Conservation (phyloP, 2,329 filamentous ascomycete species). For the Leptographium galeiforme region DNA sequence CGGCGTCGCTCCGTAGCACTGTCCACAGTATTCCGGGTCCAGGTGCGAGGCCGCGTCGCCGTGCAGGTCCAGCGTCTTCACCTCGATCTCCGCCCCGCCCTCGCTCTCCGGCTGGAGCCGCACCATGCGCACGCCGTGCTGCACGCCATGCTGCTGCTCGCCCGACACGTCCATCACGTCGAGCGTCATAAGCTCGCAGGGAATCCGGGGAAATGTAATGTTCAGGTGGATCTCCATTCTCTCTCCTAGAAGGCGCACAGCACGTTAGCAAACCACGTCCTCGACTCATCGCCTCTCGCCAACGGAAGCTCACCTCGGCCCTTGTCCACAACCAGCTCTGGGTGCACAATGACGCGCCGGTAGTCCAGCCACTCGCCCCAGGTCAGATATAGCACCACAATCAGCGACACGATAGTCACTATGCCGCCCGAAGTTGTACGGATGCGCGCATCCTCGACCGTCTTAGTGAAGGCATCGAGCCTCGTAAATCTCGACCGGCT, state of each 20-base stretch:
- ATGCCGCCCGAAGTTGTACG: conserved; percentile 91
- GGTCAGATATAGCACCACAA: conserved; percentile 77
- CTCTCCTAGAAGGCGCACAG: conserved; percentile 46
- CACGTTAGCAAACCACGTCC: not conserved
- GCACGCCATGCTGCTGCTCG: conserved; percentile 87
- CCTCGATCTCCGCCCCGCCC: conserved; percentile 63
- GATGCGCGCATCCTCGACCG: conserved; percentile 92
- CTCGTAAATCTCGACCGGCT: conserved; percentile 86
- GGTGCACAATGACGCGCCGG: conserved; percentile 69
- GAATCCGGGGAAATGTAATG: conserved; percentile 84
- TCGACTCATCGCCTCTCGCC: not conserved
- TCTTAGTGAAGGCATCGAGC: conserved; percentile 98
- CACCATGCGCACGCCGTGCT: conserved; percentile 86
- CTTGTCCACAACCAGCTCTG: conserved; percentile 93
- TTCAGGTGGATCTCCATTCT: conserved; percentile 99
- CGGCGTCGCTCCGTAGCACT: conserved; percentile 74
- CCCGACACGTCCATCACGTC: conserved; percentile 99
- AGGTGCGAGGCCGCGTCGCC: conserved; percentile 60
- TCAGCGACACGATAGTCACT: conserved; percentile 79
- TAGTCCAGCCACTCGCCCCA: conserved; percentile 97
- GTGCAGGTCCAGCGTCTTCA: conserved; percentile 57
- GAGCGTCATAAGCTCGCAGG: conserved; percentile 88
- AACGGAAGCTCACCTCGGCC: conserved; percentile 52
- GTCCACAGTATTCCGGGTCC: conserved; percentile 82
- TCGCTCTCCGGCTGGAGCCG: conserved; percentile 59